phyloP scores from a whole-genome alignment of 129 eudicot species.

The Glebionis coronaria region DNA sequence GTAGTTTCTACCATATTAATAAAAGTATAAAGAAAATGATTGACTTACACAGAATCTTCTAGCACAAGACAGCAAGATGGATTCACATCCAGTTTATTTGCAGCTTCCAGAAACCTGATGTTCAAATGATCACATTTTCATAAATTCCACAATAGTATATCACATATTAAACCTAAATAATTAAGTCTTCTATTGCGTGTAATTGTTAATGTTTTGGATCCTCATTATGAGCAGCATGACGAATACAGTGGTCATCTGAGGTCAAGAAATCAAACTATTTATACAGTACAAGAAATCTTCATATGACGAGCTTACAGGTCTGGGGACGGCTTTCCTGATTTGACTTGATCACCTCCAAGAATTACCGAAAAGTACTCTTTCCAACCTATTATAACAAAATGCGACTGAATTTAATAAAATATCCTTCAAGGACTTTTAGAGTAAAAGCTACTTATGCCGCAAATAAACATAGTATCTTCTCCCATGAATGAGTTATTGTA shows the following conservation, averaged over 20 bases:
- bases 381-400: constrained; percentile 56
- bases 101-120: constrained; percentile 85
- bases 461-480: too few relatives aligned
- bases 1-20: background rate
- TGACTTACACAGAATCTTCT: constrained; percentile 83
- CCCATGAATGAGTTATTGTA: background rate
- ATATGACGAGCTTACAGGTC: constrained; percentile 55
- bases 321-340: constrained; percentile 91
- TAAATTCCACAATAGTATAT: constrained; percentile 2
- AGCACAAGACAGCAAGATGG: constrained; percentile 74
- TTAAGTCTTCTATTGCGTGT: too few relatives aligned
- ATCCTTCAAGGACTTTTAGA: background rate
- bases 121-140: constrained; percentile 13
- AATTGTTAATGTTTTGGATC: too few relatives aligned
- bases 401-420: constrained; percentile 4
- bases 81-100: constrained; percentile 66
- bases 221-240: too few relatives aligned
- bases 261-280: background rate
- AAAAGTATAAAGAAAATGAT: background rate
- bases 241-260: too few relatives aligned
- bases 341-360: constrained; percentile 88
- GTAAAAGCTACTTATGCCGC: background rate
- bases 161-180: background rate
- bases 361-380: constrained; percentile 53
- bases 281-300: background rate